These are phyloP conservation scores for Clonostachys chloroleuca DNA, from an alignment of 2,329 filamentous ascomycete species.

Conservation along the genomic window DNA sequence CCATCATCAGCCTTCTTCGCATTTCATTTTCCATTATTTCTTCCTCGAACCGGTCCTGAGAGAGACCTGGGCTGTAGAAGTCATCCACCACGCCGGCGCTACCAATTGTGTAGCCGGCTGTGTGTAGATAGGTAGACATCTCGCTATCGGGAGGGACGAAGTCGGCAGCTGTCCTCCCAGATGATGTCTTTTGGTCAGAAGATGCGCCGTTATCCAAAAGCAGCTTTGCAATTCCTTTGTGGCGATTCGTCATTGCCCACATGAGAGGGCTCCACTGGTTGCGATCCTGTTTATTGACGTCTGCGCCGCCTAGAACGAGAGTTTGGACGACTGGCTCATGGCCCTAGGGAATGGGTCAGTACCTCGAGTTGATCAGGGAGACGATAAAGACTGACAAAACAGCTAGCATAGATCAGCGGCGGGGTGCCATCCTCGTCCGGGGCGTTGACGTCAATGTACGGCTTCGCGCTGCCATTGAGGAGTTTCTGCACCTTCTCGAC, in stretches of 20 bases:
- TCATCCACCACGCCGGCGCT: conserved; percentile 78
- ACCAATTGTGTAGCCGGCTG: conserved; percentile 88
- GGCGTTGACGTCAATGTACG: conserved; percentile 79
- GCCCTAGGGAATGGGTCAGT: conserved; percentile 44
- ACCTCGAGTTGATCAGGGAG: background rate
- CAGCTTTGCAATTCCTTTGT: conserved; percentile 92
- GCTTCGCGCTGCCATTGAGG: conserved; percentile 66
- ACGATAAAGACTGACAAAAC: conserved; percentile 63
- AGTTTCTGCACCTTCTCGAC: conserved; percentile 74
- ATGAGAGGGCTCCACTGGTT: conserved; percentile 98
- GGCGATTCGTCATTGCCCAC: conserved; percentile 99
- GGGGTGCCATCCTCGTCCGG: conserved; percentile 93
- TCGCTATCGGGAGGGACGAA: conserved; percentile 95
- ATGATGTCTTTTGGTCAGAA: conserved; percentile 92
- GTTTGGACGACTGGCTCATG: conserved; percentile 85
- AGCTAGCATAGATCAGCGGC: conserved; percentile 96
- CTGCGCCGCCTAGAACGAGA: conserved; percentile 78
- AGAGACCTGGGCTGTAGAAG: conserved; percentile 90
- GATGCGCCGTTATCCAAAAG: conserved; percentile 91
- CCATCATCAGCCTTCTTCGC: conserved; percentile 98
- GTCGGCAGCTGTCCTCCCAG: conserved; percentile 89
- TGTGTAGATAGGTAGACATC: conserved; percentile 90
- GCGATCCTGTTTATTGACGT: conserved; percentile 89
- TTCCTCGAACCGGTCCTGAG: conserved; percentile 91
- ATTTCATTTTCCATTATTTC: conserved; percentile 96